Evolutionary conservation across 805 yeast genomes (phyloP).

Genomic region (Yarrowia sp.): DNA sequence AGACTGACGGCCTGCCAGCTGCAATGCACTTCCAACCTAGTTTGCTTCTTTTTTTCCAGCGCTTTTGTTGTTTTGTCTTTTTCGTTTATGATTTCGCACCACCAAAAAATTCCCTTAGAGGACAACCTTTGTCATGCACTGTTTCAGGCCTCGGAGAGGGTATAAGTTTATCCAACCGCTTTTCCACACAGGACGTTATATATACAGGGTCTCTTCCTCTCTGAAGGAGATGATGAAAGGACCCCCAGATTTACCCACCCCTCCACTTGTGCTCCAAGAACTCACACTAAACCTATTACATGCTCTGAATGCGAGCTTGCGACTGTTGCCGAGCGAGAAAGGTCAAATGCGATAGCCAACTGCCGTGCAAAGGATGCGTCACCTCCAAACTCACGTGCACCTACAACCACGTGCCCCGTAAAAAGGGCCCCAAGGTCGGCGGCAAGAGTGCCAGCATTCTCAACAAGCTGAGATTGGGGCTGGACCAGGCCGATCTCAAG

Average conservation of each 20-base stretch:
- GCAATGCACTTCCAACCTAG: conserved; percentile 1
- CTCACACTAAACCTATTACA: too few relatives aligned
- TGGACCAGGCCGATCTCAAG: background rate
- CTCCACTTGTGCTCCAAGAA: too few relatives aligned
- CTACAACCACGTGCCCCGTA: conserved; percentile 21
- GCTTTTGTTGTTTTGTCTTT: too few relatives aligned
- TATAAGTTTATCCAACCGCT: background rate
- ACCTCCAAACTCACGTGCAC: conserved; percentile 13
- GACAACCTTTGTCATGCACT: conserved; percentile 6
- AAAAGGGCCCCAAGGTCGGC: conserved; percentile 22
- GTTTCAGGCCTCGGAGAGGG: background rate
- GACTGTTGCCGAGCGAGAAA: conserved; percentile 22
- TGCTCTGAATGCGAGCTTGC: conserved; percentile 24
- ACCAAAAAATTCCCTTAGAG: background rate
- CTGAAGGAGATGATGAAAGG: too few relatives aligned
- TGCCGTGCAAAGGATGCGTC: conserved; percentile 21
- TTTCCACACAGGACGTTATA: background rate
- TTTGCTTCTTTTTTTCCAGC: background rate
- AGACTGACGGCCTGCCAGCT: background rate
- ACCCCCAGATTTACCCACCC: too few relatives aligned
- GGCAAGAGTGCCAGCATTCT: conserved; percentile 20
- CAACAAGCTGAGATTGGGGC: conserved; percentile 5
- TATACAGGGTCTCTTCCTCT: too few relatives aligned
- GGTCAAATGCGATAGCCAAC: conserved; percentile 22
- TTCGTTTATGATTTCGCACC: background rate